Evolutionary conservation across 208 protist genomes (phyloP), one percentile per base, ranked within the genome.

Genomic region (Endotrypanum monterogeii): DNA sequence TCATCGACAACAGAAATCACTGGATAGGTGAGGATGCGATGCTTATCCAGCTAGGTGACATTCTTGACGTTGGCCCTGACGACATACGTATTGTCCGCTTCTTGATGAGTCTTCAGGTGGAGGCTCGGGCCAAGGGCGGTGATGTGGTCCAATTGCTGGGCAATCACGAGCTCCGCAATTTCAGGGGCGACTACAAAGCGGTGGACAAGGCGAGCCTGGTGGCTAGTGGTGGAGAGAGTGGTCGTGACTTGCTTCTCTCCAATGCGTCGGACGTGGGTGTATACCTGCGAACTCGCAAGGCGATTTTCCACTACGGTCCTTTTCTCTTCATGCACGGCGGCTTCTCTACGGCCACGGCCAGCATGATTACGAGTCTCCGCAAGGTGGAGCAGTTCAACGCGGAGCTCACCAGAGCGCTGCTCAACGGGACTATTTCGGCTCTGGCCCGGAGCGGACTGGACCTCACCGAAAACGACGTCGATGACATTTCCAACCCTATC

Each of bases 321-420:
- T 96, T 93, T 72, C 83, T 97, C 67, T 98, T 98, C 71, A 94
- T 96, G 88, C 92, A 98, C 74, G 94, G 90, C n/a, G 94, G 94
- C 20, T 88, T 98, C 69, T 94, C 91, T n/a, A 84, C 82, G 28
- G 87, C 84, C 8, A 94, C 88, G 16, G 81, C 88, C 25, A 78
- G 66, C 48, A 90, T 92, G 78, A 86, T 97, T 20, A 94, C 86
- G 35, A 88, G 83, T 71, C 78, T 97, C 41, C 68, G 82, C n/a
- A 86, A 88, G 30, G 80, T 97, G 0, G 86, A 93, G 25, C 79
- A 91, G 71, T 94, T 98, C 70, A 98, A 96, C 77, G 30, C 14
- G 20, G 87, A 88, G 69, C 58, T 97, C 46, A 70, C 70, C 14
- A 73, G 86, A 46, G 86, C 89, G n/a, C 83, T 97, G 4, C 51